These are phyloP conservation scores for Picochlorum sp. DNA, from an alignment of 139 green algal species.

Conservation along the genomic window DNA sequence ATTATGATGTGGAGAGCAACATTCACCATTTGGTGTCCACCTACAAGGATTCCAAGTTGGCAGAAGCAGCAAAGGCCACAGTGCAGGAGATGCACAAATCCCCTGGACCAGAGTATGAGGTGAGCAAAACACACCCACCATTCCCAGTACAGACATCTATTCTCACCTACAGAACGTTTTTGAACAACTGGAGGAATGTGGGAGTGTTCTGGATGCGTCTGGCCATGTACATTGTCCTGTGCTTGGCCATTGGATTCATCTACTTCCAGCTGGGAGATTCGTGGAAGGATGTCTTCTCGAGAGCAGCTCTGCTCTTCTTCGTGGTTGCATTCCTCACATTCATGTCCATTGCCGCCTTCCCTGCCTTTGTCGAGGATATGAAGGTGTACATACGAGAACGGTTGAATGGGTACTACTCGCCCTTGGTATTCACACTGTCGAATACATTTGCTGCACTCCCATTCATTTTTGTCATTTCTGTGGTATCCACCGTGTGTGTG, in stretches of 20 bases:
- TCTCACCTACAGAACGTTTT: conserved; percentile 34
- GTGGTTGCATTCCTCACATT: conserved; percentile 46
- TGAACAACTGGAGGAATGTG: conserved; percentile 58
- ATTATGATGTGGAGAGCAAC: conserved; percentile 19
- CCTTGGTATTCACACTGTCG: conserved; percentile 40
- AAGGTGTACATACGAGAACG: conserved; percentile 57
- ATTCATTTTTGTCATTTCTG: conserved; percentile 62
- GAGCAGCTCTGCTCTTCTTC: conserved; percentile 54
- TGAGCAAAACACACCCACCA: background rate
- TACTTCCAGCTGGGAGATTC: conserved; percentile 37
- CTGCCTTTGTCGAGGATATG: conserved; percentile 49
- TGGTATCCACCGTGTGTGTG: conserved; percentile 35
- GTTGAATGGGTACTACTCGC: conserved; percentile 64
- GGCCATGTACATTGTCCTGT: conserved; percentile 34
- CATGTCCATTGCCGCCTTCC: conserved; percentile 33
- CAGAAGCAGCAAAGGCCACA: background rate
- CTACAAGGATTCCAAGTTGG: conserved; percentile 18
- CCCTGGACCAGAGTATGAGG: conserved; percentile 12
- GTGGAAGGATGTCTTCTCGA: conserved; percentile 46
- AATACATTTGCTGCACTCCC: conserved; percentile 54
- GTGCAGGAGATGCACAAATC: conserved; percentile 6
- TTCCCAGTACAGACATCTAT: conserved; percentile 13
- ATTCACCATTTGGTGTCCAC: conserved; percentile 23
- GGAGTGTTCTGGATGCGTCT: conserved; percentile 58
- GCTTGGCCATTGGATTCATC: conserved; percentile 21